Conservation (phyloP, 345 rosid genomes). For the Cardamine occulta region DNA sequence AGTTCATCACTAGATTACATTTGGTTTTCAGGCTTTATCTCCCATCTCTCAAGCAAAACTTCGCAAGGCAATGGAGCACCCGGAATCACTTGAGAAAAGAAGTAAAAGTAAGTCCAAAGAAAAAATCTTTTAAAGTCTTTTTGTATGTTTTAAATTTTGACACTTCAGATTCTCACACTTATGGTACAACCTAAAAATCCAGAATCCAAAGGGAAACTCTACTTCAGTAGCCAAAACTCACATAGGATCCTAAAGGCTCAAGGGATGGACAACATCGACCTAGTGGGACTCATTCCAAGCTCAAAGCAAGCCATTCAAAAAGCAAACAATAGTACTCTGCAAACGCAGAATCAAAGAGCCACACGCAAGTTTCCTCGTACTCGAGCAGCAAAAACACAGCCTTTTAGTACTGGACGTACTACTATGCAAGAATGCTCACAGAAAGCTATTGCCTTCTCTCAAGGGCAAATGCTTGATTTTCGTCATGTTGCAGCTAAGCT, state of each 20-base stretch:
- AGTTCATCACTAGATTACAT: conserved; percentile 35
- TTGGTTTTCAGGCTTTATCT: conserved; percentile 70
- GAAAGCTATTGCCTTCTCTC: conserved; percentile 75
- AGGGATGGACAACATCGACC: conserved; percentile 50
- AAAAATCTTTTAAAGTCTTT: background rate
- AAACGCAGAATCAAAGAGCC: conserved; percentile 37
- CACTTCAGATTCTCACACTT: conserved; percentile 29
- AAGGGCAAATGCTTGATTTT: conserved; percentile 72
- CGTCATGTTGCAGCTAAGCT: conserved; percentile 64
- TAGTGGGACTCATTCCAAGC: conserved; percentile 45
- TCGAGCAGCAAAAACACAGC: conserved; percentile 21
- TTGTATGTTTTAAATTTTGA: background rate
- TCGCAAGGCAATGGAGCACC: conserved; percentile 61
- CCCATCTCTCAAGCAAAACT: conserved; percentile 75
- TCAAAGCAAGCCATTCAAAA: conserved; percentile 45
- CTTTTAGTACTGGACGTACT: conserved; percentile 46
- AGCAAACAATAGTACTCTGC: conserved; percentile 18
- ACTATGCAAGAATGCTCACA: conserved; percentile 59
- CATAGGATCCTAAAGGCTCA: conserved; percentile 50
- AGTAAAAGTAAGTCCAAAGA: conserved; percentile 53
- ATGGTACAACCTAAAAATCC: conserved; percentile 32
- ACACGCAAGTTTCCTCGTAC: conserved; percentile 46
- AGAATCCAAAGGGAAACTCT: conserved; percentile 65
- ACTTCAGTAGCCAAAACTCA: conserved; percentile 49
- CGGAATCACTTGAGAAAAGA: conserved; percentile 49